phyloP scores from a whole-genome alignment of 139 green algal genomes.

The Chlorella sp. region DNA sequence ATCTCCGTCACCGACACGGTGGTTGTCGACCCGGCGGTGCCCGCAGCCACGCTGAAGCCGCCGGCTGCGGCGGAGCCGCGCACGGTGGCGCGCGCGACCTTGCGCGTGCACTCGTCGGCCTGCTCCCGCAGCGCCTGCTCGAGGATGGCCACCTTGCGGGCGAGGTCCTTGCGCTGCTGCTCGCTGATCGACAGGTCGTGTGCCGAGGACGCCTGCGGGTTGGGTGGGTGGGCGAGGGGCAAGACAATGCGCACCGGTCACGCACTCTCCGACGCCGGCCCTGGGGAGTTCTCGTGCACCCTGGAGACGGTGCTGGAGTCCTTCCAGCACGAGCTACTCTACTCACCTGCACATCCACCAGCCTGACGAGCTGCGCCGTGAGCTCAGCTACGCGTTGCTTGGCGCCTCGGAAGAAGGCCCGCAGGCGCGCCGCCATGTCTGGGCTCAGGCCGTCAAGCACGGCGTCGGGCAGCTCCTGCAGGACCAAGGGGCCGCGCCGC shows the following conservation, averaged over 20 bases:
- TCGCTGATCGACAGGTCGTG: not conserved
- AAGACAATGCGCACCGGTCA: not conserved
- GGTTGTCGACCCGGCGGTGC: not conserved
- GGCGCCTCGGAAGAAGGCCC: constrained; percentile 8
- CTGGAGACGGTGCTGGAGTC: not conserved
- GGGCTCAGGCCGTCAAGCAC: not conserved
- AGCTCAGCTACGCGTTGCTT: constrained; percentile 1
- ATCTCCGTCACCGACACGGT: not conserved
- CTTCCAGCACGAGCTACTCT: too few species aligned
- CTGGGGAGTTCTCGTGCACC: not conserved
- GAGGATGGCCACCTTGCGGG: not conserved
- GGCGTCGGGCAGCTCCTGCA: not conserved
- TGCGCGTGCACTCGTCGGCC: not conserved
- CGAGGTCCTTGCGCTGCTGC: not conserved
- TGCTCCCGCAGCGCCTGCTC: not conserved
- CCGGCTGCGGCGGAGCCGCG: too few species aligned
- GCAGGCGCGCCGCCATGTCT: not conserved
- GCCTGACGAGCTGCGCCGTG: constrained; percentile 9
- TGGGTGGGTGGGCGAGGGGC: not conserved
- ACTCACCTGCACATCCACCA: constrained; percentile 18
- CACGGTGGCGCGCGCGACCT: not conserved
- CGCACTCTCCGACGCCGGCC: not conserved
- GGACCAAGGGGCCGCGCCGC: too few species aligned
- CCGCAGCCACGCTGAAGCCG: not conserved
- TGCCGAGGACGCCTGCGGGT: not conserved